phyloP scores from a whole-genome alignment of 2,329 filamentous ascomycete genomes.

The Xylariaceae sp. region DNA sequence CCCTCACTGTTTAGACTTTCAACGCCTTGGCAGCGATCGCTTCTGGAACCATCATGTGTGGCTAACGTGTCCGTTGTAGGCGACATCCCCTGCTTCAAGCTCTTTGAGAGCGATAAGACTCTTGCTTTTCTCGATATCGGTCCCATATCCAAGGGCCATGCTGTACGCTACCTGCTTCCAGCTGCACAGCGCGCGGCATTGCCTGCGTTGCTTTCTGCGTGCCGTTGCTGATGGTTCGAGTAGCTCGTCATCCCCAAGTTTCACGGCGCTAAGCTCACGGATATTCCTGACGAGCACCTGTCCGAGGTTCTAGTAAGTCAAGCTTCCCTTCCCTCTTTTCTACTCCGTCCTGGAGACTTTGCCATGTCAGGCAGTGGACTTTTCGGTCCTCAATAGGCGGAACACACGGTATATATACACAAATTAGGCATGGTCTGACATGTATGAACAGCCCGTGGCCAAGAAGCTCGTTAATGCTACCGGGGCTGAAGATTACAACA shows the following conservation, averaged over 20 bases:
- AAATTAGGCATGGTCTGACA: not conserved
- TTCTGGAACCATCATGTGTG: not conserved
- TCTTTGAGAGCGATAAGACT: constrained; percentile 90
- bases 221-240: not conserved
- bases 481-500: constrained; percentile 79
- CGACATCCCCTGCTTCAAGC: constrained; percentile 94
- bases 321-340: no score
- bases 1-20: not conserved
- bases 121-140: constrained; percentile 96
- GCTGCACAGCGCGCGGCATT: no score
- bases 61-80: constrained; percentile 46
- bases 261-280: constrained; percentile 85
- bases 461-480: constrained; percentile 81
- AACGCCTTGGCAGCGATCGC: no score
- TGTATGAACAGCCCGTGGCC: constrained; percentile 59
- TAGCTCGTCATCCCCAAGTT: constrained; percentile 95
- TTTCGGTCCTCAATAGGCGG: no score
- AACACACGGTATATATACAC: no score
- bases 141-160: constrained; percentile 82
- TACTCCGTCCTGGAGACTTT: no score
- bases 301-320: constrained; percentile 69
- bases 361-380: no score
- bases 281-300: constrained; percentile 88
- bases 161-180: constrained; percentile 46
- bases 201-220: no score